Evolutionary conservation across 257 asterid species (phyloP), one percentile per base, ranked within the genome.

Genomic region (Capsicum rhomboideum): DNA sequence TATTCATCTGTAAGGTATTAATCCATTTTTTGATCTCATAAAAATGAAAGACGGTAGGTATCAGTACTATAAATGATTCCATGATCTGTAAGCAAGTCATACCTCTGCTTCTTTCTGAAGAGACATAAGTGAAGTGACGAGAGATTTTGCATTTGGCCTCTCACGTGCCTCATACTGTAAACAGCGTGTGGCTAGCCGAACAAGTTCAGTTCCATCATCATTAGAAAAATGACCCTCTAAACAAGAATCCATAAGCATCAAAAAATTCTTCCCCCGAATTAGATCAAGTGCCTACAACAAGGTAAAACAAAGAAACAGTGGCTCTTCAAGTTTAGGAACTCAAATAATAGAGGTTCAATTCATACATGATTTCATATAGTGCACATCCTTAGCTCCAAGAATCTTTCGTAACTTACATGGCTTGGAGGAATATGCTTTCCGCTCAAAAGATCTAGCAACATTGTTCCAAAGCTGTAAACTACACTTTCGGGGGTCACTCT

Each of bases 111-210:
- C 98, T 86, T 90, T 95, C 87, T 95, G 97, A 84, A 95, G 96
- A 79, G 96, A 84, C 28, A 84, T 40, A 82, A 95, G 94, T 69
- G 93, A 89, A 75, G 93, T 64, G 82, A 89, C 94, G 11, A 95
- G 94, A 20, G 96, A 91, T 87, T 92, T 93, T 1, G 95, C 91
- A 42, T 91, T 95, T 40, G 98, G 98, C 92, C 98, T 93, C 87
- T 95, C 98, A 9, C 98, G 95, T 17, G 98, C 94, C 88, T 95
- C 98, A 56, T 95, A 93, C 80, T 95, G 97, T 87, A 95, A 84
- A 85, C 98, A 95, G 18, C 98, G 95, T 11, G 98, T 90, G 21
- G 98, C 98, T 82, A 95, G 85, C 31, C 94, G 87, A 79, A 95
- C 98, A 91, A 95, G 69, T 87, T 92, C 98, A 11, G 97, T 95